phyloP scores from a whole-genome alignment of 2,329 filamentous ascomycete species.

The Didymosphaeria variabile region DNA sequence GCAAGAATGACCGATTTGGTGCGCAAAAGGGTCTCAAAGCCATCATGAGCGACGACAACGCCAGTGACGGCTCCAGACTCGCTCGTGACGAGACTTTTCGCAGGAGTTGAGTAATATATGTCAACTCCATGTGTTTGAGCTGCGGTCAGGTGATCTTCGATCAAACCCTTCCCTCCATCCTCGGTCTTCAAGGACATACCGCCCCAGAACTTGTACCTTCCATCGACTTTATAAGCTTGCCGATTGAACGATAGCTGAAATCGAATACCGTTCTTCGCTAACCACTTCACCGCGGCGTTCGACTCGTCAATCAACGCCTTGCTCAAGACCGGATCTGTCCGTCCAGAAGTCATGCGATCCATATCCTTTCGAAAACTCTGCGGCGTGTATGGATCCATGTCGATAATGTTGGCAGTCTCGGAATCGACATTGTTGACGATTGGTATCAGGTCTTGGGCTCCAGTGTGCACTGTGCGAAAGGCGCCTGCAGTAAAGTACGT shows the following conservation, averaged over 20 bases:
- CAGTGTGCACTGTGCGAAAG: constrained; percentile 65
- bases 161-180: constrained; percentile 68
- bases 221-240: constrained; percentile 71
- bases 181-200: constrained; percentile 68
- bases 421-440: constrained; percentile 66
- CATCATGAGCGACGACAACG: constrained; percentile 41
- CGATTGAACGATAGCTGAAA: constrained; percentile 71
- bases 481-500: constrained; percentile 72
- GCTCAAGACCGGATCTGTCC: constrained; percentile 61
- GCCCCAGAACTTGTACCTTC: constrained; percentile 72
- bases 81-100: constrained; percentile 53
- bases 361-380: constrained; percentile 66
- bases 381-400: constrained; percentile 65
- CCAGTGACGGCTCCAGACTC: constrained; percentile 43
- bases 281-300: constrained; percentile 63
- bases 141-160: constrained; percentile 58
- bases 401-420: constrained; percentile 60
- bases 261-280: constrained; percentile 61
- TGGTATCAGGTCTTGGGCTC: constrained; percentile 66
- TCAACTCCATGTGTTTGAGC: constrained; percentile 56
- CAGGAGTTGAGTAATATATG: constrained; percentile 58
- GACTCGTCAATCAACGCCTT: constrained; percentile 62
- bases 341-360: constrained; percentile 63
- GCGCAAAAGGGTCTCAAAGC: constrained; percentile 41
- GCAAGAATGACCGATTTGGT: constrained; percentile 61